Conservation (phyloP, 768 basidiomycete genomes). For the Termitomyces heimii region DNA sequence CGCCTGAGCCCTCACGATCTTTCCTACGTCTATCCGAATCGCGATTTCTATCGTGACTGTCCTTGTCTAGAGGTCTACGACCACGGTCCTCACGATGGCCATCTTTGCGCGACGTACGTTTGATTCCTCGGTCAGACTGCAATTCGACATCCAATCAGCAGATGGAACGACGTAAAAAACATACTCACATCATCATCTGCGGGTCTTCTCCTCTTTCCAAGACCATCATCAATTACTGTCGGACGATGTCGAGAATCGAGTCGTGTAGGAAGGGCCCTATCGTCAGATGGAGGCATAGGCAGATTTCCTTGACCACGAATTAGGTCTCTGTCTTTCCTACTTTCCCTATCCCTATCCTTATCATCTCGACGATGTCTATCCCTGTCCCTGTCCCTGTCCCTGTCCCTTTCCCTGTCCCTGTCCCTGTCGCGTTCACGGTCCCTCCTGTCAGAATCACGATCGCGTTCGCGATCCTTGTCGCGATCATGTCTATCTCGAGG, state of each 20-base stretch:
- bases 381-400: conserved; percentile 22
- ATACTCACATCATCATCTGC: conserved; percentile 68
- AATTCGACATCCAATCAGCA: conserved; percentile 6
- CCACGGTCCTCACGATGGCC: conserved; percentile 69
- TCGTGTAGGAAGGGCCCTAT: conserved; percentile 50
- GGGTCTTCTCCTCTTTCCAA: conserved; percentile 67
- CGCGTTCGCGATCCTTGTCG: conserved; percentile 53
- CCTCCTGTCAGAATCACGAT: conserved; percentile 51
- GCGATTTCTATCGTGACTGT: conserved; percentile 57
- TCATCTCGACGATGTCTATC: conserved; percentile 20
- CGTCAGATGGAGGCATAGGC: conserved; percentile 34
- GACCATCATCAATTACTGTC: conserved; percentile 46
- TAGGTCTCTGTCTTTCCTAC: conserved; percentile 55
- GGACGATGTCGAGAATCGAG: conserved; percentile 57
- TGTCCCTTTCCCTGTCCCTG: conserved; percentile 40
- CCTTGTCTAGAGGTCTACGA: conserved; percentile 64
- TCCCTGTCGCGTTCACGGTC: conserved; percentile 52
- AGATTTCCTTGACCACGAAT: conserved; percentile 30
- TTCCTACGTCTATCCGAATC: conserved; percentile 66
- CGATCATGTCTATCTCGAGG: conserved; percentile 47
- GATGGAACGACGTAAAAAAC: conserved; percentile 3
- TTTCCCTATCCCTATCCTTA: conserved; percentile 46
- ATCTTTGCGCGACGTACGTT: conserved; percentile 78
- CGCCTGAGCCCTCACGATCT: conserved; percentile 54
- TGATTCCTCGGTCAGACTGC: conserved; percentile 70